Evolutionary conservation across 331 rosid species (phyloP).

Genomic region (Pyracantha coccinea): DNA sequence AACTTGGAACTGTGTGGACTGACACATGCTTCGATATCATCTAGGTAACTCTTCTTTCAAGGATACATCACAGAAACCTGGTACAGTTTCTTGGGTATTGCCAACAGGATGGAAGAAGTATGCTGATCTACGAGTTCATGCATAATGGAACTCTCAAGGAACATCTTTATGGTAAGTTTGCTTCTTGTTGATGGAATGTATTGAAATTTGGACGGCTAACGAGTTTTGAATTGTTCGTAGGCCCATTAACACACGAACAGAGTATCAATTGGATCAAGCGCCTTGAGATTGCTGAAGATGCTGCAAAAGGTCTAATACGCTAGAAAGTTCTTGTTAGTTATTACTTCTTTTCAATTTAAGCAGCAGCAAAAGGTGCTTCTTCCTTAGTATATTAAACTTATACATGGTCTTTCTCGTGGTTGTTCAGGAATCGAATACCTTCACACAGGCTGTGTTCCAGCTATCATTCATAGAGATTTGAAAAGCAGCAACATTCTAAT

Average conservation of each 20-base stretch:
- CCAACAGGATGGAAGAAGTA: constrained; percentile 61
- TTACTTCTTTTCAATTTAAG: background rate
- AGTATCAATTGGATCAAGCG: constrained; percentile 81
- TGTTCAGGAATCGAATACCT: constrained; percentile 86
- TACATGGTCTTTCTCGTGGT: constrained; percentile 7
- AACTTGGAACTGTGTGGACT: constrained; percentile 3
- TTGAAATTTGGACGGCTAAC: constrained; percentile 11
- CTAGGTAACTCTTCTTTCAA: constrained; percentile 90
- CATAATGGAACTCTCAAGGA: constrained; percentile 92
- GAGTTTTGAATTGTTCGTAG: constrained; percentile 27
- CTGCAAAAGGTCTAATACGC: constrained; percentile 65
- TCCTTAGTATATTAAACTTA: background rate
- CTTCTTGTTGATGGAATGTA: constrained; percentile 5
- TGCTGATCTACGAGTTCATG: constrained; percentile 93
- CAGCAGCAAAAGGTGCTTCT: background rate
- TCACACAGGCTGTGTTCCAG: constrained; percentile 82
- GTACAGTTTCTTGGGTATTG: constrained; percentile 90
- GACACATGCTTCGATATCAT: constrained; percentile 15
- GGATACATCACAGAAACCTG: constrained; percentile 93
- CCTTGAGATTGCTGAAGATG: constrained; percentile 87
- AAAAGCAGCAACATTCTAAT: constrained; percentile 91
- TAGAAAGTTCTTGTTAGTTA: constrained; percentile 10
- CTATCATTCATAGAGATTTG: constrained; percentile 81
- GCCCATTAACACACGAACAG: constrained; percentile 47
- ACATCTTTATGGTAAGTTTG: constrained; percentile 67